A percentile compares a stretch with the other conserved stretches of the same genome.
phyloP scores from a whole-genome alignment of 169 alveolate genomes.

The Plasmodium yoelii region DNA sequence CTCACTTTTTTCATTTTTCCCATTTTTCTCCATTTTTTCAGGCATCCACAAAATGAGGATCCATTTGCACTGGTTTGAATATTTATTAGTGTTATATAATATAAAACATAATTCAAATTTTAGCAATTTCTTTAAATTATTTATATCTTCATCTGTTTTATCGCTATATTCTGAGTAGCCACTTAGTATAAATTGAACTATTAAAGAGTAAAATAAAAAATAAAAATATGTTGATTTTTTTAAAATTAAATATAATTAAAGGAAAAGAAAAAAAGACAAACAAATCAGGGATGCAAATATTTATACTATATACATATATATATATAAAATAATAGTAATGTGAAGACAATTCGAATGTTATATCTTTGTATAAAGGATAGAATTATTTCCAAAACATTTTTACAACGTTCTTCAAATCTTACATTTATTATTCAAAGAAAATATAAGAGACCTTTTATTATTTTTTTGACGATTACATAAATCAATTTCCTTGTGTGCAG shows the following conservation, averaged over 20 bases:
- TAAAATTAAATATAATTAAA: background rate
- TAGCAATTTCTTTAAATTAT: conserved; percentile 25
- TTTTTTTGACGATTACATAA: conserved; percentile 57
- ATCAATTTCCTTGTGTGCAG: conserved; percentile 20
- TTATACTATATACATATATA: background rate
- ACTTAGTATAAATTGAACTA: conserved; percentile 34
- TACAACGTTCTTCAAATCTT: background rate
- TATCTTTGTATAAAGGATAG: too few relatives aligned
- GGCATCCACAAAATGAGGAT: conserved; percentile 44
- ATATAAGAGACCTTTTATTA: conserved; percentile 40
- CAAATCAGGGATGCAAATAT: background rate
- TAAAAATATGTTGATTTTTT: background rate
- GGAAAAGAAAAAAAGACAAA: background rate
- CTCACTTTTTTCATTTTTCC: background rate
- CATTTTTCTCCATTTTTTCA: conserved; percentile 7
- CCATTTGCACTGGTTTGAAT: conserved; percentile 37
- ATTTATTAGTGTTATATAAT: conserved; percentile 12
- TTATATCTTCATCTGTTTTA: conserved; percentile 16
- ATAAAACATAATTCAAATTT: conserved; percentile 23
- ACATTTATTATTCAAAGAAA: conserved; percentile 57
- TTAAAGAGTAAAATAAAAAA: background rate
- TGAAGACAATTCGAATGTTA: too few relatives aligned
- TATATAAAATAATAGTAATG: too few relatives aligned
- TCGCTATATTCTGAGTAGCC: conserved; percentile 45
- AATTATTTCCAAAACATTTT: too few relatives aligned